A percentile compares a stretch with the other conserved stretches of the same genome.
phyloP scores from a whole-genome alignment of 345 rosid genomes.

The Crucihimalaya himalaica region DNA sequence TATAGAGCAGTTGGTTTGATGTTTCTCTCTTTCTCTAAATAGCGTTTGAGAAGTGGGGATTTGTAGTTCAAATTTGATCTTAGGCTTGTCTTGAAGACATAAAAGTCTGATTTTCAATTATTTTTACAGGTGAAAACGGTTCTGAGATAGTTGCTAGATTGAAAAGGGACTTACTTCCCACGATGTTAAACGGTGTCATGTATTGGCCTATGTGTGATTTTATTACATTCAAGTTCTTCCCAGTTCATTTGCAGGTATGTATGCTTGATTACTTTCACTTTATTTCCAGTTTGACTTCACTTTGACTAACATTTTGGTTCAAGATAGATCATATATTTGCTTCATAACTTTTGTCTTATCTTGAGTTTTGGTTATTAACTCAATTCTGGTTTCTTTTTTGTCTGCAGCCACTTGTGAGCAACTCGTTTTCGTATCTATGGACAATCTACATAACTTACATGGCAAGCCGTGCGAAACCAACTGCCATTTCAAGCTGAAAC shows the following conservation, averaged over 20 bases:
- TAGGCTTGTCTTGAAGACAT: background rate
- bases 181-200: constrained; percentile 70
- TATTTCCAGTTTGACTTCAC: background rate
- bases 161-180: constrained; percentile 78
- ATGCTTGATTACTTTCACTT: background rate
- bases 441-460: constrained; percentile 85
- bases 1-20: background rate
- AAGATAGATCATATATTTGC: background rate
- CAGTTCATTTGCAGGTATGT: constrained; percentile 85
- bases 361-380: background rate
- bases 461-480: constrained; percentile 70
- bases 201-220: constrained; percentile 98
- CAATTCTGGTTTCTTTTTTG: background rate
- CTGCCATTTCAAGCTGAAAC: constrained; percentile 39
- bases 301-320: background rate
- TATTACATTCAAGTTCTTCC: constrained; percentile 77
- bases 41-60: background rate
- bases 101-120: background rate
- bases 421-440: constrained; percentile 91
- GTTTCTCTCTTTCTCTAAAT: background rate
- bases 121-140: constrained; percentile 65
- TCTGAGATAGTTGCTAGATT: constrained; percentile 71
- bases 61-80: background rate
- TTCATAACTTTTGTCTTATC: background rate
- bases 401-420: constrained; percentile 83